phyloP scores from a whole-genome alignment of 2,329 filamentous ascomycete species.

The Colletotrichum nymphaeae region DNA sequence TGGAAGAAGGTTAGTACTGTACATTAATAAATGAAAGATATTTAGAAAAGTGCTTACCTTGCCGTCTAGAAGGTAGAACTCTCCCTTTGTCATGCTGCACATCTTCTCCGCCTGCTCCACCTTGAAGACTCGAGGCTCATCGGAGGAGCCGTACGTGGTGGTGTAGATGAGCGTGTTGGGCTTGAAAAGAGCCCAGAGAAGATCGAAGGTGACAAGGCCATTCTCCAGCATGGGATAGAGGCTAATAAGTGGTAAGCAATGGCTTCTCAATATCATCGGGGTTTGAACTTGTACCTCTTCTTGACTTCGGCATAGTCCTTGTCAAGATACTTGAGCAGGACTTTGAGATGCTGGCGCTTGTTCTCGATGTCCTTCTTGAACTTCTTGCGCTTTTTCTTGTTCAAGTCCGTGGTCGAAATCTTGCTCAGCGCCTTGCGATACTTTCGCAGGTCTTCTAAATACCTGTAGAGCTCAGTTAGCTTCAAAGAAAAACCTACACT shows the following conservation, averaged over 20 bases:
- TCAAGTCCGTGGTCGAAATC: conserved; percentile 58
- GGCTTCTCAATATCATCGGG: background rate
- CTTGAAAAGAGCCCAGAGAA: conserved; percentile 90
- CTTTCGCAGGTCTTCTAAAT: conserved; percentile 80
- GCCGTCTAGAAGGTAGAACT: conserved; percentile 82
- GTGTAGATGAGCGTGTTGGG: conserved; percentile 85
- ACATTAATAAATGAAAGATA: background rate
- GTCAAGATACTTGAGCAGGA: conserved; percentile 81
- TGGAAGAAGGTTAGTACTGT: conserved; percentile 39
- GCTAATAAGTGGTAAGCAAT: conserved; percentile 48
- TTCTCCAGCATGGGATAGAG: conserved; percentile 84
- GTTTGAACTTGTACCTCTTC: conserved; percentile 58
- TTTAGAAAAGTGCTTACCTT: conserved; percentile 46
- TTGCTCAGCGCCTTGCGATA: conserved; percentile 74
- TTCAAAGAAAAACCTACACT: accelerated
- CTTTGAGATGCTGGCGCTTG: conserved; percentile 75
- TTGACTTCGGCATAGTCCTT: conserved; percentile 83
- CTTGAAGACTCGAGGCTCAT: conserved; percentile 86
- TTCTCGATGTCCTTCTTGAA: conserved; percentile 66
- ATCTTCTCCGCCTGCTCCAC: conserved; percentile 82
- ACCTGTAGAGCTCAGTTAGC: conserved; percentile 56
- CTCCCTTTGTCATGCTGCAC: conserved; percentile 74
- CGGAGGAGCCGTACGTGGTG: conserved; percentile 79
- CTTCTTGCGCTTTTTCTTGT: conserved; percentile 70
- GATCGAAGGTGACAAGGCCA: conserved; percentile 88